Base-by-base conservation (phyloP, 305 asterid species). In the Petunia hybrid region DNA sequence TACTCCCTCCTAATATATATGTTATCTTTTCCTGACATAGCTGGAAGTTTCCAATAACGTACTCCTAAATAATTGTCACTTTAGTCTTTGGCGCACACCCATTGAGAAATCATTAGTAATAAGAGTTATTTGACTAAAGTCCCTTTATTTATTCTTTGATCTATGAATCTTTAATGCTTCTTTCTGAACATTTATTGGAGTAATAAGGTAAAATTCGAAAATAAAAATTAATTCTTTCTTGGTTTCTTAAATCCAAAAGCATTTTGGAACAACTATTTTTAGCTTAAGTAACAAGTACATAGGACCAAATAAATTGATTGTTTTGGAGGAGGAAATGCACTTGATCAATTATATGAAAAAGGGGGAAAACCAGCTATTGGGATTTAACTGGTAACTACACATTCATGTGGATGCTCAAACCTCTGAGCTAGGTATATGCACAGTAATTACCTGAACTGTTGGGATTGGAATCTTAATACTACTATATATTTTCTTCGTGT, bases 291-390 rank as follows among this genome's bases (percentile, higher is more conserved):
- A 22, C 31, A 0, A 0, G 31, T 22, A 22, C 0, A 22, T 22
- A 22, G 31, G 31, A 22, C 31, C 31, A 22, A 3, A 53, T 16
- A 51, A 71, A 71, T 48, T 71, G 77, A 71, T 71, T 31, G 3
- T 71, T 71, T 71, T 48, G 61, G 61, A 46, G 43, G 62, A 71
- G 10, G 77, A 69, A 69, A 12, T 69, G 8, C 16, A 22, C 22
- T 36, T 42, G 4, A n/a, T 16, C 57, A 69, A 69, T 4, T 69
- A 22, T 61, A 43, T 16, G 22, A 16, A 69, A 68, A 42, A 16
- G 76, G n/a, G 76, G 16, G n/a, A 6, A 67, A 35, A 6, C 4
- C 53, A 41, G 38, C 74, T 67, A 67, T 65, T 39, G 55, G 42
- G n/a, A 69, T 48, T 48, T 3, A 12, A 71, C 43, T 46, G 61